A percentile compares a stretch with the other conserved stretches of the same genome.
phyloP scores from a whole-genome alignment of 148 eudicot species.

The Fagopyrum homotropicum region DNA sequence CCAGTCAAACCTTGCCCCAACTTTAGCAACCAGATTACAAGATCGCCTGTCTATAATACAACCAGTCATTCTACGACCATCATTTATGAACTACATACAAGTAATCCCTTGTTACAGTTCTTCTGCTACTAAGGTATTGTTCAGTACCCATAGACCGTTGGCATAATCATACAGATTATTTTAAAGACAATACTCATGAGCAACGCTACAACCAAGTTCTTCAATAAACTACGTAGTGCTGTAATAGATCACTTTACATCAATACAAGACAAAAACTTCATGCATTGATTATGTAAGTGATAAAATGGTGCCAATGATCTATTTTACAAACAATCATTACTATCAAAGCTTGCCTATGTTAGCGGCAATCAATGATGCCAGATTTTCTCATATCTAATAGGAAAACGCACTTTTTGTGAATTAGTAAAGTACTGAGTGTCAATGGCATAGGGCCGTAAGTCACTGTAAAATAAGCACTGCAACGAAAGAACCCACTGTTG shows the following conservation, averaged over 20 bases:
- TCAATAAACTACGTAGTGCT: neutral
- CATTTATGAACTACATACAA: neutral
- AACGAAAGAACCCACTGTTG: neutral
- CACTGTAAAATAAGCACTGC: neutral
- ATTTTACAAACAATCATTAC: neutral
- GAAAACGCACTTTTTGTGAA: neutral
- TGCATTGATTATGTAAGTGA: neutral
- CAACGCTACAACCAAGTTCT: neutral
- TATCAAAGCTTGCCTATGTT: neutral
- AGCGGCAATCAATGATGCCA: neutral
- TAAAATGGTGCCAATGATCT: neutral
- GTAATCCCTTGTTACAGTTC: neutral
- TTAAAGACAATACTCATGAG: neutral
- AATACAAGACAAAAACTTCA: neutral
- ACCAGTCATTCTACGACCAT: neutral
- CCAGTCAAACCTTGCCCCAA: neutral
- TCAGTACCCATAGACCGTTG: neutral
- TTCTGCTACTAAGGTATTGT: neutral
- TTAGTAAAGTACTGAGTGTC: neutral
- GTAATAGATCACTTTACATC: neutral
- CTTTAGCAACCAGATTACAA: neutral
- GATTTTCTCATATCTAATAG: neutral
- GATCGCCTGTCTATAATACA: neutral
- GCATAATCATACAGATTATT: neutral
- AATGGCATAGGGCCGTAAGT: neutral